Percentiles rank a stretch among this genome's conserved stretches.
Conservation (phyloP, 2,329 filamentous ascomycete genomes). For the Colletotrichum sp. region DNA sequence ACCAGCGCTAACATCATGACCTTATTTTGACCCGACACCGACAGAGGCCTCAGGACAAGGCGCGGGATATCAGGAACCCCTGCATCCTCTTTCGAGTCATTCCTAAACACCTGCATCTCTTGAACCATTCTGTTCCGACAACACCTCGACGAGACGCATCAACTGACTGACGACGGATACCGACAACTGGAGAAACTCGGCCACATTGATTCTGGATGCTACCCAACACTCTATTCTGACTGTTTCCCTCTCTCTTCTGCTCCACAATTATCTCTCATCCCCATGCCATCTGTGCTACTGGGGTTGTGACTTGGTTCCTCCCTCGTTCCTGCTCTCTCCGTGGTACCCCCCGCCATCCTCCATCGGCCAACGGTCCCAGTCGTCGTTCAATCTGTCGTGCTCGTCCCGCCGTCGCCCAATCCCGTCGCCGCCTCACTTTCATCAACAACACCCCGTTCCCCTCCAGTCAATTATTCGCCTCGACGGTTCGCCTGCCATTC, state of each 20-base stretch:
- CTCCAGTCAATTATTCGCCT: constrained; percentile 9
- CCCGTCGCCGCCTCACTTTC: constrained; percentile 22
- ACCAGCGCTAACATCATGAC: neutral
- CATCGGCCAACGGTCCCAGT: neutral
- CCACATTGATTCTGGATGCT: neutral
- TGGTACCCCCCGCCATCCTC: constrained; percentile 2
- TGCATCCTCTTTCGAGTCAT: constrained; percentile 9
- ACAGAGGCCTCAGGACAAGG: neutral
- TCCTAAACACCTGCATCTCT: neutral
- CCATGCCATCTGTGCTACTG: neutral
- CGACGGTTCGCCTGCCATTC: neutral
- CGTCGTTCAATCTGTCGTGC: neutral
- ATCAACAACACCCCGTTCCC: constrained; percentile 19
- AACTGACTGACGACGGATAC: neutral
- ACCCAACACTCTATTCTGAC: neutral
- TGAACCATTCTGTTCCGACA: neutral
- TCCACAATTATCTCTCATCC: constrained; percentile 4
- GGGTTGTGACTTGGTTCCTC: neutral
- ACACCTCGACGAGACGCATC: neutral
- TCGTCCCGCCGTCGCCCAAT: constrained; percentile 10
- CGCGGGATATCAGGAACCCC: neutral
- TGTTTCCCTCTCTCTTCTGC: neutral
- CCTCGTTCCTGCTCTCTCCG: neutral
- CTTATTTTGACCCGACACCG: neutral
- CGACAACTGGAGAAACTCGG: neutral